phyloP scores from a whole-genome alignment of 2,329 filamentous ascomycete species.

The Colletotrichum sublineola region DNA sequence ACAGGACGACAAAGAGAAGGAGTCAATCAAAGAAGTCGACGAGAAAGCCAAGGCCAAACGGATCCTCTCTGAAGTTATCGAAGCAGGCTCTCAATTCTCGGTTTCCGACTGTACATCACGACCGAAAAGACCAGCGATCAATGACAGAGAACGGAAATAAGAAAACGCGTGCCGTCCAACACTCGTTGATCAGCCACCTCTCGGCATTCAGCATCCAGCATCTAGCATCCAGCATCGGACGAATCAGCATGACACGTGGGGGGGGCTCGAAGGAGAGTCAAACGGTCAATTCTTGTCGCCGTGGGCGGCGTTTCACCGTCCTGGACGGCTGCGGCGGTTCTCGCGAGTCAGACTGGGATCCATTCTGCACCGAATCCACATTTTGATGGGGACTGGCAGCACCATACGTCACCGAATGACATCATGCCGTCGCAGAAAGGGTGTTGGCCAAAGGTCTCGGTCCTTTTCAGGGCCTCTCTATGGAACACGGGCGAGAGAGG shows the following conservation, averaged over 20 bases:
- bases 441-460: slow-evolving; percentile 26
- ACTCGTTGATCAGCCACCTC: too few species aligned
- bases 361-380: slow-evolving; percentile 4
- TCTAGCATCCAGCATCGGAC: neutral
- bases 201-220: neutral
- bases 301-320: neutral
- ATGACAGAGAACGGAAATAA: neutral
- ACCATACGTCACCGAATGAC: slow-evolving; percentile 31
- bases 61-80: neutral
- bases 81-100: neutral
- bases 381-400: slow-evolving; percentile 11
- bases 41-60: neutral
- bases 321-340: slow-evolving; percentile 23
- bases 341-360: slow-evolving; percentile 20
- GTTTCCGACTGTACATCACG: neutral
- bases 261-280: neutral
- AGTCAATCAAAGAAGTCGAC: neutral
- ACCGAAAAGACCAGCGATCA: neutral
- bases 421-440: slow-evolving; percentile 34
- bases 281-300: neutral
- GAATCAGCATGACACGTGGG: slow-evolving; percentile 5
- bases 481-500: neutral
- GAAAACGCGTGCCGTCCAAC: neutral
- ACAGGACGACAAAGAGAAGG: neutral
- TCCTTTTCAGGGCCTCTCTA: neutral